A percentile compares a stretch with the other conserved stretches of the same genome.
These are phyloP conservation scores for Cladorrhinum sp. DNA, from an alignment of 2,329 filamentous ascomycete species.

Conservation along the genomic window DNA sequence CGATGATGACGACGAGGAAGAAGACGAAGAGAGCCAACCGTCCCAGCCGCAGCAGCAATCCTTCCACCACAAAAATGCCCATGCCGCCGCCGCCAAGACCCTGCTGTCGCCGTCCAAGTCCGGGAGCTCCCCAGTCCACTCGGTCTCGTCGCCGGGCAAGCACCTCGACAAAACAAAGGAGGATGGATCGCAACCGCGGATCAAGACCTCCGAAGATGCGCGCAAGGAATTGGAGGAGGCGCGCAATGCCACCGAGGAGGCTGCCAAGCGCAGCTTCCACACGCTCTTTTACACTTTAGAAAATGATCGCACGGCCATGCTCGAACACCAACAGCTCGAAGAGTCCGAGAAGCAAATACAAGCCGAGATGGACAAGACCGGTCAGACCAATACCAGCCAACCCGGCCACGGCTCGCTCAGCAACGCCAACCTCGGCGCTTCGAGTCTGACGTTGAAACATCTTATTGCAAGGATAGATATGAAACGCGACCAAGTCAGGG, in stretches of 20 bases:
- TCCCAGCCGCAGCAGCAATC: constrained; percentile 32
- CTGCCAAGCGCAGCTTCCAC: constrained; percentile 85
- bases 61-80: constrained; percentile 40
- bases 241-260: constrained; percentile 85
- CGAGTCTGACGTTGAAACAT: constrained; percentile 93
- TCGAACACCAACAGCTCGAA: constrained; percentile 94
- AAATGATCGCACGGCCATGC: constrained; percentile 91
- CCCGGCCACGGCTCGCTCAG: constrained; percentile 78
- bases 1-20: constrained; percentile 68
- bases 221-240: constrained; percentile 91
- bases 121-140: constrained; percentile 63
- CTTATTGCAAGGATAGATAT: constrained; percentile 93
- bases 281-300: constrained; percentile 94
- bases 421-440: constrained; percentile 90
- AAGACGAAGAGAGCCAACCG: constrained; percentile 54
- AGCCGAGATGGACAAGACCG: constrained; percentile 80
- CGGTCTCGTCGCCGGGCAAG: constrained; percentile 59
- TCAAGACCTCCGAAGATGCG: constrained; percentile 78
- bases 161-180: constrained; percentile 53
- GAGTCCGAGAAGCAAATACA: constrained; percentile 95
- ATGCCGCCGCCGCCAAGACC: constrained; percentile 52
- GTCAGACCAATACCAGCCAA: constrained; percentile 47
- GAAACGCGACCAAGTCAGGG: constrained; percentile 84
- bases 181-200: constrained; percentile 49
- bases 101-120: constrained; percentile 68